Percentiles rank a stretch among this genome's conserved stretches.
These are phyloP conservation scores for Penicillium nucicola DNA, from an alignment of 495 filamentous ascomycete species.

Conservation along the genomic window DNA sequence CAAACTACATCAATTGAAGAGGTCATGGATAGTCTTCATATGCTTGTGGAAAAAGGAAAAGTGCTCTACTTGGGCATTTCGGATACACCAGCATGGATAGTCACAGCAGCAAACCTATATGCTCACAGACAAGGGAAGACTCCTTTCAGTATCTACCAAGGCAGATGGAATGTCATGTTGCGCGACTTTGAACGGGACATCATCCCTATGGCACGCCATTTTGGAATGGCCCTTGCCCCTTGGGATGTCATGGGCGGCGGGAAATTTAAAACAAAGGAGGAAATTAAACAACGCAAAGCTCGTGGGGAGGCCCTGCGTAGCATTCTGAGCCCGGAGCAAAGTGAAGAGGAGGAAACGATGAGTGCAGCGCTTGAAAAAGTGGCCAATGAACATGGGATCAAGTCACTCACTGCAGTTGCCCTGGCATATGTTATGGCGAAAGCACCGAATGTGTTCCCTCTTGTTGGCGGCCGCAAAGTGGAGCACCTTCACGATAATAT, in stretches of 20 bases:
- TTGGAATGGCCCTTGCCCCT: slow-evolving; percentile 56
- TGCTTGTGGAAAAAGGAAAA: slow-evolving; percentile 35
- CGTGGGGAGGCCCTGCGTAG: slow-evolving; percentile 24
- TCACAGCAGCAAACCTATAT: slow-evolving; percentile 29
- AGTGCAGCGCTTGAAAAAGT: slow-evolving; percentile 49
- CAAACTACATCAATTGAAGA: slow-evolving; percentile 41
- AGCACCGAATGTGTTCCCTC: slow-evolving; percentile 68
- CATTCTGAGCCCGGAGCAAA: slow-evolving; percentile 14
- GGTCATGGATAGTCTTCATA: slow-evolving; percentile 42
- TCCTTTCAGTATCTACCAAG: slow-evolving; percentile 26
- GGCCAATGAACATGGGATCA: slow-evolving; percentile 45
- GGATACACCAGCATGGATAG: slow-evolving; percentile 39
- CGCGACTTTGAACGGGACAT: slow-evolving; percentile 58
- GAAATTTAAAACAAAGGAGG: slow-evolving; percentile 43
- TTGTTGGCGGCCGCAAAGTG: slow-evolving; percentile 61
- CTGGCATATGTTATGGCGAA: slow-evolving; percentile 70
- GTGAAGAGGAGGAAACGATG: slow-evolving; percentile 39
- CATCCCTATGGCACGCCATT: slow-evolving; percentile 52
- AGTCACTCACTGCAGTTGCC: slow-evolving; percentile 54
- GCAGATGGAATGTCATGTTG: slow-evolving; percentile 14
- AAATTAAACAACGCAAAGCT: slow-evolving; percentile 28
- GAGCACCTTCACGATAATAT: slow-evolving; percentile 61
- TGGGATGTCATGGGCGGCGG: slow-evolving; percentile 54
- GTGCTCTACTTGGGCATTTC: slow-evolving; percentile 47
- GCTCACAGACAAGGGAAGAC: slow-evolving; percentile 20